Evolutionary conservation across 139 green algal species (phyloP).

Genomic region (Ulvella scutata): DNA sequence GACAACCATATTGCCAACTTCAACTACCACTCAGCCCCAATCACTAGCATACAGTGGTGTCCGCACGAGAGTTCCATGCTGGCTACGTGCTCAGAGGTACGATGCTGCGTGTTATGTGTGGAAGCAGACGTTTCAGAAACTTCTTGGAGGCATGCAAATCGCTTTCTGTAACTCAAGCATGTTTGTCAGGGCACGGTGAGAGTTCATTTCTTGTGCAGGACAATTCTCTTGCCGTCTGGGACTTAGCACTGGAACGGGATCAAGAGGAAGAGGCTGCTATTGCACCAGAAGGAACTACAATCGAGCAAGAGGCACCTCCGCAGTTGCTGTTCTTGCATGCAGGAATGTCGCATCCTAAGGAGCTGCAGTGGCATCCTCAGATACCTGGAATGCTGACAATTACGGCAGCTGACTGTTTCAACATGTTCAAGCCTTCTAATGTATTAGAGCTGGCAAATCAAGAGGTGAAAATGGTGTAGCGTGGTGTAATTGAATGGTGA

Average conservation of each 20-base stretch:
- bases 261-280: slow-evolving; percentile 81
- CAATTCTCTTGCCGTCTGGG: slow-evolving; percentile 59
- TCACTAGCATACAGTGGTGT: slow-evolving; percentile 91
- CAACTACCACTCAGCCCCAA: slow-evolving; percentile 25
- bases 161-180: too few relatives aligned
- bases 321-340: slow-evolving; percentile 89
- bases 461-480: neutral
- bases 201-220: neutral
- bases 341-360: slow-evolving; percentile 86
- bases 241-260: slow-evolving; percentile 91
- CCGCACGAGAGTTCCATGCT: slow-evolving; percentile 87
- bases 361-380: slow-evolving; percentile 91
- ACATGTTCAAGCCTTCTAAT: slow-evolving; percentile 91
- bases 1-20: slow-evolving; percentile 11
- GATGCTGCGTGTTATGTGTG: neutral
- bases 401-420: slow-evolving; percentile 88
- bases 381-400: slow-evolving; percentile 77
- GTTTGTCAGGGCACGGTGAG: too few relatives aligned
- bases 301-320: slow-evolving; percentile 18
- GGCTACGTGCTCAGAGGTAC: slow-evolving; percentile 26
- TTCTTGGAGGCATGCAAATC: too few relatives aligned
- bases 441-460: slow-evolving; percentile 20
- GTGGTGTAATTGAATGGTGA: too few relatives aligned
- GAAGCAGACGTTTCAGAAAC: too few relatives aligned
- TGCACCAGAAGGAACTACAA: slow-evolving; percentile 37